Conservation (phyloP, 805 yeast species). For the Tetrapisispora taiwanensis region DNA sequence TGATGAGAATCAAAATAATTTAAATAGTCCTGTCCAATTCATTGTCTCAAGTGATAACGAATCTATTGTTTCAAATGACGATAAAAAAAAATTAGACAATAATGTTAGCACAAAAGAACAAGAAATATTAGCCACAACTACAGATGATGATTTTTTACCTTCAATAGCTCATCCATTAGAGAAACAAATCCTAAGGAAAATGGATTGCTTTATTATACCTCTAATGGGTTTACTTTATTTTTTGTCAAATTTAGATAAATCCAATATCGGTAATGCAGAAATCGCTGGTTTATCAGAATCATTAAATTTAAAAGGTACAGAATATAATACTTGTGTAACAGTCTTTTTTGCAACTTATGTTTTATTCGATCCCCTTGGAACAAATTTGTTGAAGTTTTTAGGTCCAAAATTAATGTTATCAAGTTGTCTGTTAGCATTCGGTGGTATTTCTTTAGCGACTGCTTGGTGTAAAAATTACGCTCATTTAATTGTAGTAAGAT, state of each 20-base stretch:
- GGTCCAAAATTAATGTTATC: constrained; percentile 31
- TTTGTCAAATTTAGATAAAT: constrained; percentile 41
- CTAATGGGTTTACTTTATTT: constrained; percentile 35
- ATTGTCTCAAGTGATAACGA: not conserved
- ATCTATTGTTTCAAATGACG: not conserved
- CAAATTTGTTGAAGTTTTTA: constrained; percentile 30
- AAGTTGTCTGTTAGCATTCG: constrained; percentile 28
- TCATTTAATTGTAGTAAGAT: constrained; percentile 37
- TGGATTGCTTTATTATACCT: constrained; percentile 37
- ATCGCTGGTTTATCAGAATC: constrained; percentile 41
- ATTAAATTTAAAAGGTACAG: constrained; percentile 30
- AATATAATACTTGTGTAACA: constrained; percentile 37
- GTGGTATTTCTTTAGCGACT: constrained; percentile 34
- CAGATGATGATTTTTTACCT: constrained; percentile 23
- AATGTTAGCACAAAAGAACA: constrained; percentile 7
- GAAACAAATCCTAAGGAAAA: constrained; percentile 29
- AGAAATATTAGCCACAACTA: constrained; percentile 16
- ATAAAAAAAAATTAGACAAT: constrained; percentile 1
- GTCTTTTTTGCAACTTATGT: constrained; percentile 39
- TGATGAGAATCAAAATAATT: not conserved
- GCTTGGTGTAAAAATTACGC: constrained; percentile 35
- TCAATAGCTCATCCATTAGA: constrained; percentile 26
- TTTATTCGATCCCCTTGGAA: constrained; percentile 31
- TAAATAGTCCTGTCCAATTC: not conserved
- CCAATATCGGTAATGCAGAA: constrained; percentile 51